phyloP scores from a whole-genome alignment of 768 basidiomycete species.

The Sporobolomyces phaffii region DNA sequence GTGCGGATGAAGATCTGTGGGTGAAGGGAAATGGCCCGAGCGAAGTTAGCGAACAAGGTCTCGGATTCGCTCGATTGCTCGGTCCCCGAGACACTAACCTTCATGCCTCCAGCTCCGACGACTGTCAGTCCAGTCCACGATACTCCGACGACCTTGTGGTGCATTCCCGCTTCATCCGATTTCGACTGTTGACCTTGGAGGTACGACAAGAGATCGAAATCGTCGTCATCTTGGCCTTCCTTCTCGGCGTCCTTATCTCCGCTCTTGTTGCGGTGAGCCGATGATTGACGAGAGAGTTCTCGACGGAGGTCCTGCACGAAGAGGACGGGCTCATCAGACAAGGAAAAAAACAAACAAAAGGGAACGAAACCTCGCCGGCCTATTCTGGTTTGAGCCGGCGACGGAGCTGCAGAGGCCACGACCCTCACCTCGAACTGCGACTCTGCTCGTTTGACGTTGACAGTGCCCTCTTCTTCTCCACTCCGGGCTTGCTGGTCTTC shows the following conservation, averaged over 20 bases:
- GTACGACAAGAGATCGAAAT: conserved; percentile 47
- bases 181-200: conserved; percentile 22
- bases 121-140: conserved; percentile 45
- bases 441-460: conserved; percentile 32
- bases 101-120: conserved; percentile 48
- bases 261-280: conserved; percentile 9
- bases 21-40: neutral
- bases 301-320: conserved; percentile 13
- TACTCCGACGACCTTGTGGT: conserved; percentile 47
- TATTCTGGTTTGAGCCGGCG: neutral
- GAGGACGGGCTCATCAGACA: neutral
- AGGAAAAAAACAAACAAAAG: too few relatives aligned
- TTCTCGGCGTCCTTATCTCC: conserved; percentile 42
- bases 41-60: neutral
- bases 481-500: neutral
- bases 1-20: conserved; percentile 43
- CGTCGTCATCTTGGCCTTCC: conserved; percentile 44
- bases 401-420: neutral
- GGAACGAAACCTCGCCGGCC: neutral
- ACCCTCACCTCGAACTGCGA: conserved; percentile 22
- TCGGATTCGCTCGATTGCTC: neutral
- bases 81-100: conserved; percentile 35
- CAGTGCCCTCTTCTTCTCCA: neutral
- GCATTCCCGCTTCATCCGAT: conserved; percentile 47
- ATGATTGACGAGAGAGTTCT: conserved; percentile 22